Base-by-base conservation (phyloP, 192 early-diverging fungal species). In the Pilobolus umbonatus region DNA sequence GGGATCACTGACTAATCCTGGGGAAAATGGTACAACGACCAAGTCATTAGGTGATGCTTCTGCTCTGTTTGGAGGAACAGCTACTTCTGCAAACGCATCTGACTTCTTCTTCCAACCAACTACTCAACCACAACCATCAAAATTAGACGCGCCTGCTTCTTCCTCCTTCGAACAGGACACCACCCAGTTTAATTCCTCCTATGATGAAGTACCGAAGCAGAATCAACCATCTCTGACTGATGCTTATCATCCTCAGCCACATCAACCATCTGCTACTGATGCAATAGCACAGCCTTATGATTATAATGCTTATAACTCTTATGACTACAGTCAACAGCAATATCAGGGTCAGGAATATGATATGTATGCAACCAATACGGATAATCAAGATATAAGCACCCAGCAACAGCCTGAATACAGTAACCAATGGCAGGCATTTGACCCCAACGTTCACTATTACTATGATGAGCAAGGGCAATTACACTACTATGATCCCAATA, bases 401-500 rank as follows among this genome's bases (percentile, higher is more conserved):
- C 39, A 57, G 42, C 55, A 57, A 24, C 59, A 61, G 21, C 32
- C 17, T n/a, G 29, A 45, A 24, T 57, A 57, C 45, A 47, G 50
- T 15, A 49, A 30, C 26, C 64, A 68, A 57, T 53, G 53, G 54
- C n/a, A 32, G 5, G 14, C 34, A 5, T 68, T 68, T 59, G 67
- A 69, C 64, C 57, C 61, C 7, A 69, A 64, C 40, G 35, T 48
- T 24, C 67, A 69, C 36, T 69, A 69, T 53, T 69, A 69, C 26
- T 69, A 69, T 48, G 67, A 69, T 63, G 67, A 69, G 25, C 50
- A 58, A 14, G 61, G 55, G 4, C 67, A 64, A 21, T 11, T 60
- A 2, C 67, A 69, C 32, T 69, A 58, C 36, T 69, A 69, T 60
- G 67, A 69, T 36, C 67, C 67, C 12, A 69, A 64, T 24, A 69